Evolutionary conservation across 202 grass and related monocot species (phyloP), one percentile per base, ranked within the genome.

Genomic region (Zoysia matrella): DNA sequence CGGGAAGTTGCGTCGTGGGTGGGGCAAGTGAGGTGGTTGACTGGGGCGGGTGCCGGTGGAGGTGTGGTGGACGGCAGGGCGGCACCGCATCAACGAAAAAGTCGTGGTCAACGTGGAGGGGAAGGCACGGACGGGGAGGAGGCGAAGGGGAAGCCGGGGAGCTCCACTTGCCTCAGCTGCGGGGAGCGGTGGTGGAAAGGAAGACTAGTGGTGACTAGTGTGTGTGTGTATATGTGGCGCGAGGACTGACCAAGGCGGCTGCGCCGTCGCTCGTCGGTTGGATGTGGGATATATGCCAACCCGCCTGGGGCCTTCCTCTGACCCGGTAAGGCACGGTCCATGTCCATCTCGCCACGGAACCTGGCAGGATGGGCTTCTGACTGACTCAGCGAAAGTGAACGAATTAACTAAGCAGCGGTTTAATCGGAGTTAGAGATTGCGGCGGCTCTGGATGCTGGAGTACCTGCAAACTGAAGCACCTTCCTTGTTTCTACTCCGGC

Each of bases 41-140:
- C 52, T 47, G 54, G 78, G 62, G 80, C 82, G 78, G 61, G 76
- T 75, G 66, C 75, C 64, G 74, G 88, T 61, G 66, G 74, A 16
- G 60, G 8, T 45, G 83, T 9, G 10, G 30, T 36, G 30, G 30
- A 36, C 30, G 30, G 30, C 30, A 36, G 30, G 30, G 30, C 30
- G 30, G 30, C 30, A 36, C 30, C 30, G 30, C 30, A 36, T 1
- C 30, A 36, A 36, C 30, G 30, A 36, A 36, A 36, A 36, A 36
- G 88, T 90, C 88, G 75, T 83, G 80, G 84, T 90, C 88, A 90
- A 87, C 84, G 63, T 86, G 80, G 84, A 76, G 75, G 84, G 12
- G 54, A 86, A 86, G 79, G 65, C 79, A 86, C 83, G 73, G 73
- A 46, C 49, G 3, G 0, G 11, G 1, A 75, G 65, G 62, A 72